phyloP scores from a whole-genome alignment of 352 stramenopile genomes.

The Phytopythium ostracodes region DNA sequence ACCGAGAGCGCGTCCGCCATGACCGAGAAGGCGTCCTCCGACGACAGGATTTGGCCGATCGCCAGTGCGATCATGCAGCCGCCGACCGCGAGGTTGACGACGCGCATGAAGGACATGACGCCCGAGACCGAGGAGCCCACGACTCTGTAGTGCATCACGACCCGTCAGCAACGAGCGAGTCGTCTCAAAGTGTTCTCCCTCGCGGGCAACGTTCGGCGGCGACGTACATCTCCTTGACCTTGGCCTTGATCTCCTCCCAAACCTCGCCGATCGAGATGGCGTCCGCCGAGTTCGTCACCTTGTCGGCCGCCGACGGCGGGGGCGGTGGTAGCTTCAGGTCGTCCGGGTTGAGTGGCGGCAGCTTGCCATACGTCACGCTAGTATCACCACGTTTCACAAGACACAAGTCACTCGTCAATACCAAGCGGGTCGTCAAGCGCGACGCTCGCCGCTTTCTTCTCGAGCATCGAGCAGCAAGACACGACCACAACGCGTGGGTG shows the following conservation, averaged over 20 bases:
- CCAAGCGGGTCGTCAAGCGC: not conserved
- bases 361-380: slow-evolving; percentile 69
- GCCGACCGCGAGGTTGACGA: slow-evolving; percentile 72
- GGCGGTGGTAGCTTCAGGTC: slow-evolving; percentile 80
- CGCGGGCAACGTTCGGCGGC: not conserved
- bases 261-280: slow-evolving; percentile 80
- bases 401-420: not conserved
- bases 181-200: too few relatives aligned
- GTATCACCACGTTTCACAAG: not conserved
- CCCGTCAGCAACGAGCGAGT: too few relatives aligned
- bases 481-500: too few relatives aligned
- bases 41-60: slow-evolving; percentile 62
- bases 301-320: slow-evolving; percentile 68
- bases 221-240: slow-evolving; percentile 72
- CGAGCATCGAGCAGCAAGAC: too few relatives aligned
- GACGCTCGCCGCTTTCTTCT: not conserved
- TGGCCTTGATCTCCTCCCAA: slow-evolving; percentile 83
- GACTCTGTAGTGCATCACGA: slow-evolving; percentile 34
- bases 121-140: slow-evolving; percentile 79
- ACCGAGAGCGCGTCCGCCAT: slow-evolving; percentile 75
- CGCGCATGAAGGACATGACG: slow-evolving; percentile 69
- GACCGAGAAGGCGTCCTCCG: slow-evolving; percentile 61
- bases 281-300: slow-evolving; percentile 53
- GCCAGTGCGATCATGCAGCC: slow-evolving; percentile 73
- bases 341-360: slow-evolving; percentile 81